Conservation (phyloP, 1,284 basidiomycete species). For the Ceratobasidium sp. region DNA sequence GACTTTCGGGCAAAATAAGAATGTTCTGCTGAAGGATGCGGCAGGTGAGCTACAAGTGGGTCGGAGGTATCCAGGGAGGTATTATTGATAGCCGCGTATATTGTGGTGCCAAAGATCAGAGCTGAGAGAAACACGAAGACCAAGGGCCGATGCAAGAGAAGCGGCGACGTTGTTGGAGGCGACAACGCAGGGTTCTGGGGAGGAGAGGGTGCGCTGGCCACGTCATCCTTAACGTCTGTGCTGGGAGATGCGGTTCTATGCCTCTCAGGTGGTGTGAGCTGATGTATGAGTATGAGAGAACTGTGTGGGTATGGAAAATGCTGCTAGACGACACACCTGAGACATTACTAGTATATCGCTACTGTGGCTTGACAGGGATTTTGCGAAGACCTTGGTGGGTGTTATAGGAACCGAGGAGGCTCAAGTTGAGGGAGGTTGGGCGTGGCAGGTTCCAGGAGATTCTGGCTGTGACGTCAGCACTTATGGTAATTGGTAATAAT, state of each 20-base stretch:
- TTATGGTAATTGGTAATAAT: neutral
- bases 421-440: too few species aligned
- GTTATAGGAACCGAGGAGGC: neutral
- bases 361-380: neutral
- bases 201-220: neutral
- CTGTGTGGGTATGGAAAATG: too few species aligned
- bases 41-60: slow-evolving; percentile 71
- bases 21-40: slow-evolving; percentile 74
- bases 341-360: slow-evolving; percentile 9
- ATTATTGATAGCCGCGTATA: slow-evolving; percentile 66
- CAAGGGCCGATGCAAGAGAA: slow-evolving; percentile 39
- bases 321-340: slow-evolving; percentile 9
- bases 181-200: slow-evolving; percentile 17
- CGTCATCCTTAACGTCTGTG: neutral
- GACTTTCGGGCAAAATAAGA: slow-evolving; percentile 86
- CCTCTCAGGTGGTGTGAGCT: slow-evolving; percentile 7
- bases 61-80: slow-evolving; percentile 78
- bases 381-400: too few species aligned
- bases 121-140: slow-evolving; percentile 55
- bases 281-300: neutral
- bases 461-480: slow-evolving; percentile 4
- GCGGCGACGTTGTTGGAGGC: slow-evolving; percentile 18
- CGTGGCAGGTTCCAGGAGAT: neutral
- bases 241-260: neutral
- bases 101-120: slow-evolving; percentile 65